A percentile compares a stretch with the other conserved stretches of the same genome.
Conservation (phyloP, 2,329 filamentous ascomycete genomes). For the Diaporthe citriasiana region DNA sequence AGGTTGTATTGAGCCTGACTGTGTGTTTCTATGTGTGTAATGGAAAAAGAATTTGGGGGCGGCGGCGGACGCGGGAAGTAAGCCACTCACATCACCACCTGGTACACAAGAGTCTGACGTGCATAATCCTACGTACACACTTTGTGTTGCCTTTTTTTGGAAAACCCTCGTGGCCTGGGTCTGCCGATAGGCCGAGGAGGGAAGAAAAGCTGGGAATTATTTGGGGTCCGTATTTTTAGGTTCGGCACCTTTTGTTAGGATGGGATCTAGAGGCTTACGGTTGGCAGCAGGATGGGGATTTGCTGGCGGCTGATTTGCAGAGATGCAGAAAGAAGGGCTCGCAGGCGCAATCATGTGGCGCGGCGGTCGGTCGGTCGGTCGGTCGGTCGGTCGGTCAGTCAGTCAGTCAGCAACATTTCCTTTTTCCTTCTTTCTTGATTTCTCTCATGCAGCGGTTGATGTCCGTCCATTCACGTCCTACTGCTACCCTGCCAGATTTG, state of each 20-base stretch:
- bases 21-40: background rate
- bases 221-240: constrained; percentile 29
- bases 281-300: background rate
- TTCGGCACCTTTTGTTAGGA: background rate
- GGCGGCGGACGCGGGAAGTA: background rate
- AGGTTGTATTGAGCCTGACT: background rate
- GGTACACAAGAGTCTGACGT: background rate
- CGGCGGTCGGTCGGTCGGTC: background rate
- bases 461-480: background rate
- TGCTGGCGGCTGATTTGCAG: constrained; percentile 4
- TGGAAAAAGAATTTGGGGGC: background rate
- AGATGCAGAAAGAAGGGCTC: background rate
- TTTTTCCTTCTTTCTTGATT: background rate
- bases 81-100: constrained; percentile 12
- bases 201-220: background rate
- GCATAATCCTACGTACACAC: background rate
- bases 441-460: background rate
- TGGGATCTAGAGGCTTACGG: constrained; percentile 20
- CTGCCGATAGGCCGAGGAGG: background rate
- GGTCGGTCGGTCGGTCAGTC: background rate
- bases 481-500: background rate
- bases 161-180: background rate
- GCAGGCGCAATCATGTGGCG: constrained; percentile 5
- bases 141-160: constrained; percentile 12
- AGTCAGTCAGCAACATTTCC: background rate